These are phyloP conservation scores for Huntiella savannae DNA, from an alignment of 2,329 filamentous ascomycete species.

Conservation along the genomic window DNA sequence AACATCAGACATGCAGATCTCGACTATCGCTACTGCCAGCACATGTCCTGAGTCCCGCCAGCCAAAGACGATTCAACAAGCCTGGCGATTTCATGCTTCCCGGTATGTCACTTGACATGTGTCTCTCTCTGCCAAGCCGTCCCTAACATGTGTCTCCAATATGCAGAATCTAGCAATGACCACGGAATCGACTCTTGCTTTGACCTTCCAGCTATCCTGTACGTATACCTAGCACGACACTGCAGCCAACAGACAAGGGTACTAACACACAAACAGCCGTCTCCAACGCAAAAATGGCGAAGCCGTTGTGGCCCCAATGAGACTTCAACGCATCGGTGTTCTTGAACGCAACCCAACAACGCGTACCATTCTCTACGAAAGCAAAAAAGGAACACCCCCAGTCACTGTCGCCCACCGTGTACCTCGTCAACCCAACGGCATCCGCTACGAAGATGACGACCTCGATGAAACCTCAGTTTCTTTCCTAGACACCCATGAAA, in stretches of 20 bases:
- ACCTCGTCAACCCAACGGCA: constrained; percentile 6
- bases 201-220: constrained; percentile 9
- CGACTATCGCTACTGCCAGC: constrained; percentile 1
- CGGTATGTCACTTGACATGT: constrained; percentile 1
- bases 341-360: constrained; percentile 5
- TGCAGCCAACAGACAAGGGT: neutral
- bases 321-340: constrained; percentile 6
- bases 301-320: constrained; percentile 3
- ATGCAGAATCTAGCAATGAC: constrained; percentile 6
- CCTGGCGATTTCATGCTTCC: constrained; percentile 10
- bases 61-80: constrained; percentile 8
- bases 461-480: constrained; percentile 7
- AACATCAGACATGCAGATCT: neutral
- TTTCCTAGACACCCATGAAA: constrained; percentile 9
- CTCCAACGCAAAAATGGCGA: constrained; percentile 7
- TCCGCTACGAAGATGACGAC: constrained; percentile 9
- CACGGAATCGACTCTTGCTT: constrained; percentile 9
- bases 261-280: constrained; percentile 1
- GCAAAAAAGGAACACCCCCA: constrained; percentile 3
- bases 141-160: neutral
- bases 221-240: neutral
- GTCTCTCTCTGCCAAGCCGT: neutral
- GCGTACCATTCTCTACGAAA: constrained; percentile 7
- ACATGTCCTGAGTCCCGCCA: constrained; percentile 2
- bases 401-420: constrained; percentile 8